These are phyloP conservation scores for Kentomonas sorsogonicus DNA, from an alignment of 208 protist genomes.

Conservation along the genomic window DNA sequence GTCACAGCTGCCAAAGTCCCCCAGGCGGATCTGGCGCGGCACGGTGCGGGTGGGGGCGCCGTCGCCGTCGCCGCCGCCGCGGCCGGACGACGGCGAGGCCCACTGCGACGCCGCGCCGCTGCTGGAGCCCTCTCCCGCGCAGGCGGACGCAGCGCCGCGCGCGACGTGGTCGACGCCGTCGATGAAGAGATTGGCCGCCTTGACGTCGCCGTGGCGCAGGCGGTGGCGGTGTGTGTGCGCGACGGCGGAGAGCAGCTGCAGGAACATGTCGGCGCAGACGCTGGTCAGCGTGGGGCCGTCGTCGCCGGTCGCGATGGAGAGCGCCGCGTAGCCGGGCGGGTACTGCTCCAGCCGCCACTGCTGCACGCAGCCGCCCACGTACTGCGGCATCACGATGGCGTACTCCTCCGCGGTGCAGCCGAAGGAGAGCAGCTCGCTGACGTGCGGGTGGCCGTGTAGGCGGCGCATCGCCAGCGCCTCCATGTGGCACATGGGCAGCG, in stretches of 20 bases:
- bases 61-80: not conserved
- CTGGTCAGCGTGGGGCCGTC: conserved; percentile 23
- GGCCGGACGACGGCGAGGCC: no score
- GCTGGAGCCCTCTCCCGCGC: no score
- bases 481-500: conserved; percentile 56
- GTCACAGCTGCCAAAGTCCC: conserved; percentile 80
- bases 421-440: conserved; percentile 53
- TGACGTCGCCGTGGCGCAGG: conserved; percentile 79
- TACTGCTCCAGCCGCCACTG: conserved; percentile 57
- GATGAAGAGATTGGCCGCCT: conserved; percentile 75
- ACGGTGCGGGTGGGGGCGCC: conserved; percentile 9
- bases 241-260: conserved; percentile 66
- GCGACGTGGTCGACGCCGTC: conserved; percentile 10
- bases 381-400: conserved; percentile 62
- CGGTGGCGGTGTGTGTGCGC: conserved; percentile 41
- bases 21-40: conserved; percentile 44
- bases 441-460: conserved; percentile 51
- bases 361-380: conserved; percentile 54
- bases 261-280: conserved; percentile 50
- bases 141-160: no score
- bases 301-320: conserved; percentile 10
- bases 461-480: conserved; percentile 67
- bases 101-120: no score
- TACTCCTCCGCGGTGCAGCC: conserved; percentile 66
- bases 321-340: conserved; percentile 37